These are phyloP conservation scores for Gleditsia sinensis DNA, from an alignment of 306 rosid genomes.

Conservation along the genomic window DNA sequence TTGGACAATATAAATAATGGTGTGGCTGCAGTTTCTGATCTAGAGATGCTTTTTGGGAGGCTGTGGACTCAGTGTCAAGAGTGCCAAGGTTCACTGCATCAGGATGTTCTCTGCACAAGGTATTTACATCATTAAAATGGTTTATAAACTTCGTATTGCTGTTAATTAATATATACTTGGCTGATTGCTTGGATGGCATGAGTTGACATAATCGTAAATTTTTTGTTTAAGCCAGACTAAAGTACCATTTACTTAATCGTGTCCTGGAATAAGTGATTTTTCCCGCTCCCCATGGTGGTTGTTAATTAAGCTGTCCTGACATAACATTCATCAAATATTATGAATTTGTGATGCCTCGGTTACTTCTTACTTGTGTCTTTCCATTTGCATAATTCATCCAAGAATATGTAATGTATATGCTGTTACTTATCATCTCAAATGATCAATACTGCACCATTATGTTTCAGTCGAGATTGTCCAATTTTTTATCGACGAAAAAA, in stretches of 20 bases:
- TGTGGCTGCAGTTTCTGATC: conserved; percentile 75
- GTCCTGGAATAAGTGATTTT: background rate
- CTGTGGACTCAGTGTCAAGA: conserved; percentile 99
- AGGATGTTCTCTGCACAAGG: conserved; percentile 99
- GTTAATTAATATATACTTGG: background rate
- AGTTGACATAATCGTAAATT: background rate
- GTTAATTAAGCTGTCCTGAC: background rate
- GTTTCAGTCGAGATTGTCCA: conserved; percentile 92
- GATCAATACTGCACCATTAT: conserved; percentile 31
- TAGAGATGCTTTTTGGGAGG: conserved; percentile 88
- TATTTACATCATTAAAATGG: conserved; percentile 35
- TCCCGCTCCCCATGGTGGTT: background rate
- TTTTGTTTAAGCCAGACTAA: background rate
- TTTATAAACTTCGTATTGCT: conserved; percentile 22
- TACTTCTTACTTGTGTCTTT: conserved; percentile 5
- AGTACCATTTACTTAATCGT: background rate
- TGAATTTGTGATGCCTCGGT: conserved; percentile 14
- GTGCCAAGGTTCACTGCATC: conserved; percentile 99
- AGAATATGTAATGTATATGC: conserved; percentile 19
- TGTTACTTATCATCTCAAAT: background rate
- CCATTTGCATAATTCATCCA: background rate
- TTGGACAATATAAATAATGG: conserved; percentile 32
- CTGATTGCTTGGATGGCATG: conserved; percentile 19
- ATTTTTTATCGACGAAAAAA: conserved; percentile 92
- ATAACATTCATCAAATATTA: conserved; percentile 13